These are phyloP conservation scores for Blastobotrys persicus DNA, from an alignment of 1,139 yeast genomes.

Conservation along the genomic window DNA sequence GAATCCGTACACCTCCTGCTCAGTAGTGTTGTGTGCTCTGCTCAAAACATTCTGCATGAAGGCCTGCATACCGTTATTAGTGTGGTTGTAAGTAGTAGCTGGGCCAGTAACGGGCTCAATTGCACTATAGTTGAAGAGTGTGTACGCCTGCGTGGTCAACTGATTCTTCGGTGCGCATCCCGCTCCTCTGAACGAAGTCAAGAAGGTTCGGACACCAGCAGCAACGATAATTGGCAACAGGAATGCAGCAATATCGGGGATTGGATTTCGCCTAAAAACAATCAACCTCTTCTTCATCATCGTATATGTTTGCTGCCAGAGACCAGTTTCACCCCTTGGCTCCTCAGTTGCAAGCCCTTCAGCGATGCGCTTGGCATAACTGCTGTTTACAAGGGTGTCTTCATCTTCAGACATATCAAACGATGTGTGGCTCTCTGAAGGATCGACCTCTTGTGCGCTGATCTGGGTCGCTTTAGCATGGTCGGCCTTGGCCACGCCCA, in stretches of 20 bases:
- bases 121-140: constrained; percentile 19
- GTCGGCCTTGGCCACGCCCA: constrained; percentile 36
- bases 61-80: constrained; percentile 22
- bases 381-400: constrained; percentile 8
- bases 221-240: constrained; percentile 36
- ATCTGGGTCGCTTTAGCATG: constrained; percentile 27
- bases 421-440: constrained; percentile 7
- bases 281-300: constrained; percentile 35
- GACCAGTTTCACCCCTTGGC: constrained; percentile 20
- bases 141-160: constrained; percentile 25
- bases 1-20: constrained; percentile 17
- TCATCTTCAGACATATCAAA: constrained; percentile 17
- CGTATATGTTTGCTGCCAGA: constrained; percentile 30
- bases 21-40: constrained; percentile 14
- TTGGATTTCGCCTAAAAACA: constrained; percentile 33
- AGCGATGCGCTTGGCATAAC: constrained; percentile 8
- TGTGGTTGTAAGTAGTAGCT: constrained; percentile 7
- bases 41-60: constrained; percentile 24
- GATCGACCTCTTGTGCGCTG: constrained; percentile 2
- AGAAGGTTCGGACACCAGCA: constrained; percentile 31
- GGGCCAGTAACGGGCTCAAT: constrained; percentile 22
- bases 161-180: constrained; percentile 27
- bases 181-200: constrained; percentile 27
- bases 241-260: constrained; percentile 32
- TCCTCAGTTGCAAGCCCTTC: constrained; percentile 12